A percentile compares a stretch with the other conserved stretches of the same genome.
phyloP scores from a whole-genome alignment of 305 asterid genomes.

The Fraxinus xanthoxyloides region DNA sequence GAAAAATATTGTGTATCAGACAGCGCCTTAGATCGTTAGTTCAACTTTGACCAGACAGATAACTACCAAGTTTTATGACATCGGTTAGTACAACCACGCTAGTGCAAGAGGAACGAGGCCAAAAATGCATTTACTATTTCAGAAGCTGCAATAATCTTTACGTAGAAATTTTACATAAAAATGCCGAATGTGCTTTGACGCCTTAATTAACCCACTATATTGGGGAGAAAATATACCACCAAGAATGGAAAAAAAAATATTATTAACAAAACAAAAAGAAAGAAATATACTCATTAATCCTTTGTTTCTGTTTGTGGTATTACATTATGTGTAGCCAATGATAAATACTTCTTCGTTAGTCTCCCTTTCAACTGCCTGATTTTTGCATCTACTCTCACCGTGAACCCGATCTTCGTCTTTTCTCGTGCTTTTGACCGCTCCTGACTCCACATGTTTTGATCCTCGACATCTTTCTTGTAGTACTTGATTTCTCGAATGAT shows the following conservation, averaged over 20 bases:
- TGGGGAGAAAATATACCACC: background rate
- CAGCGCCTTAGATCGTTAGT: too few species aligned
- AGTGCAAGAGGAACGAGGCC: background rate
- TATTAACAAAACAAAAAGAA: constrained; percentile 2
- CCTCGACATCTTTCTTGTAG: constrained; percentile 58
- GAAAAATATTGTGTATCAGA: too few species aligned
- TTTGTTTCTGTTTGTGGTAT: constrained; percentile 18
- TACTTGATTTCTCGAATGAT: constrained; percentile 81
- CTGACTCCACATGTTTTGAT: constrained; percentile 72
- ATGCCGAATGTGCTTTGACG: background rate
- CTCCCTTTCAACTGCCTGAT: constrained; percentile 59
- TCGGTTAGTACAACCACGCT: background rate
- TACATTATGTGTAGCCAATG: constrained; percentile 26
- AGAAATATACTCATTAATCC: constrained; percentile 13
- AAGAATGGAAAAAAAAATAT: constrained; percentile 16
- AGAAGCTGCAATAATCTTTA: background rate
- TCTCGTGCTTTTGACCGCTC: constrained; percentile 66
- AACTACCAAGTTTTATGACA: background rate
- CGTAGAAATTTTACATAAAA: background rate
- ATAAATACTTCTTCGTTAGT: constrained; percentile 54
- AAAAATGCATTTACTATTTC: background rate
- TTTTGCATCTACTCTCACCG: constrained; percentile 84
- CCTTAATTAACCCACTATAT: background rate
- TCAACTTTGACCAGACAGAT: background rate
- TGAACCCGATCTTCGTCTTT: constrained; percentile 66